These are phyloP conservation scores for Verticillium nonalfalfae DNA, from an alignment of 2,329 filamentous ascomycete genomes.

Conservation along the genomic window DNA sequence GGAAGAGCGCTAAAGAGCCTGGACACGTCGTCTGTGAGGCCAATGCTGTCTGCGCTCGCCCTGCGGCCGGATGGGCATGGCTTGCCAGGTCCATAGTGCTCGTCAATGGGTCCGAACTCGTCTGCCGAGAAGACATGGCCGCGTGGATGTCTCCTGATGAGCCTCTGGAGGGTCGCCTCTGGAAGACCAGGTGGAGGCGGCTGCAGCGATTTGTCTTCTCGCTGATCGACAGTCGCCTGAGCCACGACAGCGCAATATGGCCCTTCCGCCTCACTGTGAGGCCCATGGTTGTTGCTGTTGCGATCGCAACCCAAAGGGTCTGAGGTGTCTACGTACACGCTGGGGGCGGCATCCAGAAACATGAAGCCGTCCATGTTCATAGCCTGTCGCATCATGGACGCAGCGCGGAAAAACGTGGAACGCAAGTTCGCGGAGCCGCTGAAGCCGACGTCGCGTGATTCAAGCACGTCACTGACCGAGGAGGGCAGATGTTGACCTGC, in stretches of 20 bases:
- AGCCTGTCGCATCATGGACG: too few relatives aligned
- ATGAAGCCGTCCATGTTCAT: background rate
- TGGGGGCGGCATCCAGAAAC: background rate
- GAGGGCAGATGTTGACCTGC: background rate
- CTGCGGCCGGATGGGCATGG: background rate
- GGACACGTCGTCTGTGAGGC: background rate
- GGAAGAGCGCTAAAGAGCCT: conserved; percentile 12
- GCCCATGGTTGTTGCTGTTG: background rate
- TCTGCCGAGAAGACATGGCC: conserved; percentile 2
- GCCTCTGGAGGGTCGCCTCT: background rate
- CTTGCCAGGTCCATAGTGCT: background rate
- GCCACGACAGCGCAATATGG: background rate
- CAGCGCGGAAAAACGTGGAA: too few relatives aligned
- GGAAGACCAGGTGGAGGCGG: background rate
- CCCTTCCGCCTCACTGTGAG: background rate
- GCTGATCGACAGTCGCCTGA: background rate
- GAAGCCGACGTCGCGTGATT: background rate
- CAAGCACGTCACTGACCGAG: background rate
- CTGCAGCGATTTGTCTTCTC: background rate
- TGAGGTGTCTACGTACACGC: background rate
- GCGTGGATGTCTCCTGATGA: background rate
- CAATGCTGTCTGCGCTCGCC: background rate
- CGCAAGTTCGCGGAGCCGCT: background rate
- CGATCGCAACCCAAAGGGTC: background rate
- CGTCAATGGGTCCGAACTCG: background rate